Evolutionary conservation across 495 filamentous ascomycete species (phyloP).

Genomic region (Amphirosellinia nigrospora): DNA sequence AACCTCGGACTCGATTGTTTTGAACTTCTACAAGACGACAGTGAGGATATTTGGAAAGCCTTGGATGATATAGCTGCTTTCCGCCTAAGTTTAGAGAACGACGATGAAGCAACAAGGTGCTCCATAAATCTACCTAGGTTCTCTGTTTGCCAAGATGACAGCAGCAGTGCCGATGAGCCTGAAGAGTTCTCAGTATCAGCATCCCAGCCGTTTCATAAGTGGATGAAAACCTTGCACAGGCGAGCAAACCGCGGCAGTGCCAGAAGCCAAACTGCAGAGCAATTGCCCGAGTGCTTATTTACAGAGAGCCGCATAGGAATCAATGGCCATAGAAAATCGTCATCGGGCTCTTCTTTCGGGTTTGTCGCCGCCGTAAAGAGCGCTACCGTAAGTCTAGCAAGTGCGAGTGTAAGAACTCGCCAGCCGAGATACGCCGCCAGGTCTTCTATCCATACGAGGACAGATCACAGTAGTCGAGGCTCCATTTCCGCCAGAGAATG

Average conservation of each 20-base stretch:
- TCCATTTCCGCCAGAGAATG: constrained; percentile 63
- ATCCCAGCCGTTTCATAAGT: constrained; percentile 59
- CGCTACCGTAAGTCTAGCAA: constrained; percentile 73
- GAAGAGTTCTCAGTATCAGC: constrained; percentile 24
- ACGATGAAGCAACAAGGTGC: constrained; percentile 37
- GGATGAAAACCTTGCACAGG: constrained; percentile 62
- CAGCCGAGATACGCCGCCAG: constrained; percentile 60
- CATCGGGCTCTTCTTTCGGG: constrained; percentile 71
- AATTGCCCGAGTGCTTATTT: constrained; percentile 52
- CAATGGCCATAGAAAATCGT: constrained; percentile 62
- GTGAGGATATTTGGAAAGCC: constrained; percentile 41
- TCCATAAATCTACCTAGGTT: constrained; percentile 36
- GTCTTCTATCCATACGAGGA: constrained; percentile 61
- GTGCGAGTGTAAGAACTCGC: constrained; percentile 66
- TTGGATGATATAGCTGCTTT: constrained; percentile 52
- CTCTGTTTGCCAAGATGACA: constrained; percentile 29
- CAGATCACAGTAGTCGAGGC: constrained; percentile 66
- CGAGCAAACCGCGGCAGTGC: constrained; percentile 51
- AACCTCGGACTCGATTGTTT: constrained; percentile 35
- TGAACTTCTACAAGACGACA: constrained; percentile 30
- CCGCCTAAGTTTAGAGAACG: constrained; percentile 45
- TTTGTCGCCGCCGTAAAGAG: constrained; percentile 80
- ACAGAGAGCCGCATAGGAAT: constrained; percentile 34
- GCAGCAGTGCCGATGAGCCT: constrained; percentile 11
- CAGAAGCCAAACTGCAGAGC: constrained; percentile 42